phyloP scores from a whole-genome alignment of 176 grass and related monocot genomes.

The Aegilops tauschii region DNA sequence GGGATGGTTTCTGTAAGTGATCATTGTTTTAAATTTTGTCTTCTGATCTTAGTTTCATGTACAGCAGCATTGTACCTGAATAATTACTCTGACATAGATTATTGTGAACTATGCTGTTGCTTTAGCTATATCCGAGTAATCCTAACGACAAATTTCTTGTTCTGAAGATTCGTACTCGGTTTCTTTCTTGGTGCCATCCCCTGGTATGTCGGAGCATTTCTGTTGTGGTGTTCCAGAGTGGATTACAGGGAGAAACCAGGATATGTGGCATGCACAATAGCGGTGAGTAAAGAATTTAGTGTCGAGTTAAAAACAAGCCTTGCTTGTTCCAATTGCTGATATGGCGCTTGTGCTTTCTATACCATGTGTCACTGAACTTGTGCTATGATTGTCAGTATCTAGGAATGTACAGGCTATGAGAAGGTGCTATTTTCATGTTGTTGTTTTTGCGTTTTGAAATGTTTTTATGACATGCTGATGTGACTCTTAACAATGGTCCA shows the following conservation, averaged over 20 bases:
- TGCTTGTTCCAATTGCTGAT: constrained; percentile 1
- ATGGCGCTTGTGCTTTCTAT: neutral
- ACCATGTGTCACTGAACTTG: neutral
- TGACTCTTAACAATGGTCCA: constrained; percentile 9
- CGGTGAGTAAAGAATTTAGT: constrained; percentile 46
- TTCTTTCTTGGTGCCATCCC: constrained; percentile 88
- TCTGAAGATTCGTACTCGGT: constrained; percentile 74
- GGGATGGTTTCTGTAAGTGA: constrained; percentile 91
- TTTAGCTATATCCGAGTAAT: neutral
- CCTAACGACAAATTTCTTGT: constrained; percentile 11
- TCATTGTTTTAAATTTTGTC: neutral
- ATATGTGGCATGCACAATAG: constrained; percentile 73
- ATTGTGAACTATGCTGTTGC: neutral
- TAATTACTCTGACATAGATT: neutral
- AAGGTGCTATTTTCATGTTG: neutral
- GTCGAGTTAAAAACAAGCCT: neutral
- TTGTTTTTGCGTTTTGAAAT: neutral
- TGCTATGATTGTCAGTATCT: neutral
- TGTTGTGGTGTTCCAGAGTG: constrained; percentile 60
- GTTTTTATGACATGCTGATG: neutral
- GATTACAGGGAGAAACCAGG: constrained; percentile 85
- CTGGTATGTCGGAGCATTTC: constrained; percentile 84
- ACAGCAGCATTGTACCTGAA: neutral
- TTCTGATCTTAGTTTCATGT: constrained; percentile 10
- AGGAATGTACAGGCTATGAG: neutral